Evolutionary conservation across 1,284 basidiomycete species (phyloP).

Genomic region (Pseudozyma sp.): DNA sequence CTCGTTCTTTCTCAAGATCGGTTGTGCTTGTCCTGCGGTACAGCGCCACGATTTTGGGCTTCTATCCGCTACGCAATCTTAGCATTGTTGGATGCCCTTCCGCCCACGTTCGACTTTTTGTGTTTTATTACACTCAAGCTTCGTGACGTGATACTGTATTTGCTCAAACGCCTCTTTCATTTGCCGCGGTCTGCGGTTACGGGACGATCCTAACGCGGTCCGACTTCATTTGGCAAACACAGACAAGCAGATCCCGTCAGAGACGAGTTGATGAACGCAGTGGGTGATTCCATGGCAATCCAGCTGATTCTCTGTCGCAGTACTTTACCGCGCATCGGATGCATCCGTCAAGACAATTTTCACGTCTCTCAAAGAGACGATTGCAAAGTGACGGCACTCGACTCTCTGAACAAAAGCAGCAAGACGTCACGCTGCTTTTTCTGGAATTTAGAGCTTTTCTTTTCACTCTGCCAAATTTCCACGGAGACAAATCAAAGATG

Average conservation of each 20-base stretch:
- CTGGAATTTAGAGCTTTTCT: neutral
- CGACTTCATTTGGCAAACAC: neutral
- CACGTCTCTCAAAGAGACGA: too few species aligned
- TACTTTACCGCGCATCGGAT: too few species aligned
- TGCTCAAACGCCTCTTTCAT: neutral
- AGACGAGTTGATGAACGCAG: neutral
- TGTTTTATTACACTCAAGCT: neutral
- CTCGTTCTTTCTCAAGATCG: neutral
- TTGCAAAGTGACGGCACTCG: neutral
- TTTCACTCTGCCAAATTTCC: neutral
- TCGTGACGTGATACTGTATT: neutral
- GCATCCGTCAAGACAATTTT: too few species aligned
- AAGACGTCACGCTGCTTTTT: conserved; percentile 5
- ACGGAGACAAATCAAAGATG: too few species aligned
- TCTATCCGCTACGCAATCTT: too few species aligned
- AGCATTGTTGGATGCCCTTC: too few species aligned
- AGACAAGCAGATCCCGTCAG: conserved; percentile 1
- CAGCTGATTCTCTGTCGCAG: neutral
- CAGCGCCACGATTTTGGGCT: too few species aligned
- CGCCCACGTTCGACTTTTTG: neutral
- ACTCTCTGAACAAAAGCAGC: conserved; percentile 1
- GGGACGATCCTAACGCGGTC: neutral
- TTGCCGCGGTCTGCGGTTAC: neutral
- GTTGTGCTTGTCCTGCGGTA: too few species aligned
- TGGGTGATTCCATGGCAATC: neutral